Base-by-base conservation (phyloP, 1,284 basidiomycete genomes). In the Wallemia hederae region DNA sequence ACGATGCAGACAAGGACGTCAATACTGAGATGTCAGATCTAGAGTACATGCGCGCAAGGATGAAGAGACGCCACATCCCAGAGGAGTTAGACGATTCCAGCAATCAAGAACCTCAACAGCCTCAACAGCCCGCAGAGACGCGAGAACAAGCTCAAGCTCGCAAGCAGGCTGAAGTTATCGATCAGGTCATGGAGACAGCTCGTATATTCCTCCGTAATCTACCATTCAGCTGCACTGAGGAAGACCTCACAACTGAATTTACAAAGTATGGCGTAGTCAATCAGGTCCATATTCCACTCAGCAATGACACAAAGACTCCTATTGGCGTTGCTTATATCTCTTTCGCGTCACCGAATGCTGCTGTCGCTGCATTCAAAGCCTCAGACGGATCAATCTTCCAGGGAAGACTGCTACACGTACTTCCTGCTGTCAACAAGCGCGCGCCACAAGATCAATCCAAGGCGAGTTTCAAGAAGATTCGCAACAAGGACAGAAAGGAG, bases 151-250 rank as follows among this genome's bases (percentile, higher is more conserved):
- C 19, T 2, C 55, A 29, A 9, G 59, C 58, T 1, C 27, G 58
- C 27, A 15, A 22, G 33, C 25, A 31, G 24, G n/a, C 24, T 56
- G 59, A 60, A 55, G 34, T n/a, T 26, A 17, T 27, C 27, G 75
- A 77, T 28, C 80, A 80, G 0, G 88, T 96, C 61, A 73, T 84
- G 25, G 77, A 78, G 62, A 89, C 86, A 0, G 78, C 80, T 0
- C 80, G 92, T 1, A 73, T 97, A 2, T 97, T 97, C 68, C 74
- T 97, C 3, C 85, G 92, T 15, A 98, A 97, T 69, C 72, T 97
- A 22, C 77, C 90, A 0, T 97, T 88, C 67, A 77, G 83, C 0
- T 85, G 85, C 62, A 83, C 81, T 0, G 78, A 84, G 29, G 73
- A 76, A 1, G 87, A 94, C 60, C 70, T 97, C 1, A 69, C 72